phyloP scores from a whole-genome alignment of 495 filamentous ascomycete genomes.

The Xylaria castorea region DNA sequence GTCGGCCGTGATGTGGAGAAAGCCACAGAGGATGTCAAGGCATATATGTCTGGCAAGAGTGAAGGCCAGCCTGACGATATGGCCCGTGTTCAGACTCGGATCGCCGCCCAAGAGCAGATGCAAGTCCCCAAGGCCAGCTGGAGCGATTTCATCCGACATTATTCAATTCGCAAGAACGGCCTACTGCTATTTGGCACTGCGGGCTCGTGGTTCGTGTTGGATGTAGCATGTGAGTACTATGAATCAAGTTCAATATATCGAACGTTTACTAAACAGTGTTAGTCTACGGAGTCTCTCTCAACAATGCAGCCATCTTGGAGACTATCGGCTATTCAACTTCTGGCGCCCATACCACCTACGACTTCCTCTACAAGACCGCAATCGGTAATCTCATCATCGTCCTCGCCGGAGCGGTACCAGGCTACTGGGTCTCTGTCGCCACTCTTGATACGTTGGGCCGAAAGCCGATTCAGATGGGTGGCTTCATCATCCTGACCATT shows the following conservation, averaged over 20 bases:
- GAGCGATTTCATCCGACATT: slow-evolving; percentile 69
- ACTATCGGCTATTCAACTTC: slow-evolving; percentile 71
- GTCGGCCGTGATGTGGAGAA: slow-evolving; percentile 79
- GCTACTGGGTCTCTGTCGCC: slow-evolving; percentile 77
- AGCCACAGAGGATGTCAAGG: slow-evolving; percentile 68
- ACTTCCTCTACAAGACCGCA: slow-evolving; percentile 71
- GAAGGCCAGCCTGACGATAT: slow-evolving; percentile 71
- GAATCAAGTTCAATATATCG: neutral
- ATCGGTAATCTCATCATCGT: slow-evolving; percentile 78
- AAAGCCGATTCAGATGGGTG: slow-evolving; percentile 79
- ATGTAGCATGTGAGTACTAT: slow-evolving; percentile 51
- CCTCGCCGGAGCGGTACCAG: slow-evolving; percentile 76
- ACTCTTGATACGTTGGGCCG: slow-evolving; percentile 76
- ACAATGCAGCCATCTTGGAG: slow-evolving; percentile 71
- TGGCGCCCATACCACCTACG: slow-evolving; percentile 62
- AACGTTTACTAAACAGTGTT: slow-evolving; percentile 1
- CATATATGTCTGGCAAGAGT: slow-evolving; percentile 62
- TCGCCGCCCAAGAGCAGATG: slow-evolving; percentile 53
- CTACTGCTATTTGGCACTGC: slow-evolving; percentile 78
- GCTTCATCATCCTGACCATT: slow-evolving; percentile 72
- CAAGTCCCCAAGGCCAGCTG: slow-evolving; percentile 68
- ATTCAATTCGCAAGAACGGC: slow-evolving; percentile 69
- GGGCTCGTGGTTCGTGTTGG: slow-evolving; percentile 80
- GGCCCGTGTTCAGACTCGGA: slow-evolving; percentile 56
- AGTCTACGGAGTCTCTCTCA: slow-evolving; percentile 76